Percentiles rank a stretch among this genome's conserved stretches.
phyloP scores from a whole-genome alignment of 805 yeast genomes.

The Candida chilensis region DNA sequence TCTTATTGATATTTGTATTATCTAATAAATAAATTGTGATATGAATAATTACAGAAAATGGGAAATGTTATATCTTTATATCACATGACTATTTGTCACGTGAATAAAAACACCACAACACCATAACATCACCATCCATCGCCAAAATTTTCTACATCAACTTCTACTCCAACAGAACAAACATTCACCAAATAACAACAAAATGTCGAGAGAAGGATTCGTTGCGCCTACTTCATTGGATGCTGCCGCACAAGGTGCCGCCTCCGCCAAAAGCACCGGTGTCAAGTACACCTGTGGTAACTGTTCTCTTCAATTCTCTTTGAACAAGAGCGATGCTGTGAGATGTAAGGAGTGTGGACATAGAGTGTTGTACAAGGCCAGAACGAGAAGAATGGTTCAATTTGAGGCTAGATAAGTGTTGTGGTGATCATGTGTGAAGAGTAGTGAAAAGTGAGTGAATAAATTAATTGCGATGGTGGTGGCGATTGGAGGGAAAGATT shows the following conservation, averaged over 20 bases:
- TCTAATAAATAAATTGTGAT: background rate
- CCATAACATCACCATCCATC: conserved; percentile 2
- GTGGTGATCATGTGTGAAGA: too few relatives aligned
- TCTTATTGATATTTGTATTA: too few relatives aligned
- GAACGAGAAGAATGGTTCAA: conserved; percentile 91
- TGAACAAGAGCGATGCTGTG: conserved; percentile 91
- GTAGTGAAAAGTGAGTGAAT: too few relatives aligned
- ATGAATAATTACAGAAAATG: background rate
- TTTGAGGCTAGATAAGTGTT: conserved; percentile 31
- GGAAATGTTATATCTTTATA: background rate
- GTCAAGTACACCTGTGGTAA: conserved; percentile 94
- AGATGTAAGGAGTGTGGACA: conserved; percentile 99
- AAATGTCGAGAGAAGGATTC: conserved; percentile 75
- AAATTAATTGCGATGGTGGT: too few relatives aligned
- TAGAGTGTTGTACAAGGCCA: conserved; percentile 92
- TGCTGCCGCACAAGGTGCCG: conserved; percentile 59
- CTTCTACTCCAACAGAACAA: background rate
- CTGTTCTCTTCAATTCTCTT: conserved; percentile 83
- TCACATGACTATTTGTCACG: conserved; percentile 1
- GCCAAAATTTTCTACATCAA: conserved; percentile 1
- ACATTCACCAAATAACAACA: conserved; percentile 23
- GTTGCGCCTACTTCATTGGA: conserved; percentile 70
- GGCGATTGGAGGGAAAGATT: too few relatives aligned
- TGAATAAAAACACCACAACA: conserved; percentile 2
- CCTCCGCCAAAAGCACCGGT: conserved; percentile 60